Evolutionary conservation across 108 stramenopile genomes (phyloP), one percentile per base, ranked within the genome.

Genomic region (Cyclostephanos tholiformis): DNA sequence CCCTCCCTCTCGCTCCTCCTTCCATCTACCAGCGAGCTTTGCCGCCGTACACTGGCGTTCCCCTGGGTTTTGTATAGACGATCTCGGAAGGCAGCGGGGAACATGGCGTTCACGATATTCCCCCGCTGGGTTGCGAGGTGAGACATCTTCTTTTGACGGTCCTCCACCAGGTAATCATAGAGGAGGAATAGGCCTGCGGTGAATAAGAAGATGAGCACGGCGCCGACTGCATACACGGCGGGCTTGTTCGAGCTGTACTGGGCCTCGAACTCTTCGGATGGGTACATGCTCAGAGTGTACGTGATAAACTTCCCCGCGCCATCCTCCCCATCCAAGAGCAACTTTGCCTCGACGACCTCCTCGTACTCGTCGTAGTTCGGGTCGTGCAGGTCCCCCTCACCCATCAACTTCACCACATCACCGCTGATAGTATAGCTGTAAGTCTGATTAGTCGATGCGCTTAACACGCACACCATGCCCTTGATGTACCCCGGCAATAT

Each of bases 251-350:
- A 78, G 16, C 75, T 55, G 65, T 85, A 88, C 48, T 79, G 58
- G 32, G 75, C 62, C 20, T 80, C 76, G 46, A 92, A 84, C 14
- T 71, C 74, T 50, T 82, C 57, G 12, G 86, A 83, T 46, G 91
- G 91, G 65, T 89, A 92, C 17, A 92, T 82, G 26, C 35, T 44
- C 5, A 91, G 49, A 12, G 46, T 69, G 83, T 88, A 88, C 19
- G 77, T 73, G 59, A 85, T 83, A 27, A 81, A 46, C 26, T 78
- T 74, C 43, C 41, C 41, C 4, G 63, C 79, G 2, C 74, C 65
- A 0, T 65, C 74, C 1, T 63, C 35, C 9, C 70, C 77, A 8
- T 75, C 77, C 19, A 35, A 20, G 22, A 53, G 61, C 29, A 82
- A 20, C 20, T 67, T 74, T 13, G 72, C 79, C 16, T 79, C 27